Percentiles rank a stretch among this genome's conserved stretches.
phyloP scores from a whole-genome alignment of 2,329 filamentous ascomycete genomes.

The Alternaria ethzedia region DNA sequence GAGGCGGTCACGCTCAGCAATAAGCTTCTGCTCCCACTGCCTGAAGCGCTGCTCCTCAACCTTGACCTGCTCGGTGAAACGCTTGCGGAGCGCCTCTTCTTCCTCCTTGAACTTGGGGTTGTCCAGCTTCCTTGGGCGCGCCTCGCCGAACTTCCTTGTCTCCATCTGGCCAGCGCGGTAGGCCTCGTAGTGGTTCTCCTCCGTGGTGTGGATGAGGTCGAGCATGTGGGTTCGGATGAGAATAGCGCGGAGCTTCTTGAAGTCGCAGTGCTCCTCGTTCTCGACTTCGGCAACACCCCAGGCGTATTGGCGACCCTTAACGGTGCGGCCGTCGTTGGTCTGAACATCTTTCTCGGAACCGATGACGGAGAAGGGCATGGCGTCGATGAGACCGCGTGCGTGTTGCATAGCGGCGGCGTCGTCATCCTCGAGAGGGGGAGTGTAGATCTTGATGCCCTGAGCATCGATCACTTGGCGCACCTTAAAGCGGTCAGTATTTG shows the following conservation, averaged over 20 bases:
- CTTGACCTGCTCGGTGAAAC: slow-evolving; percentile 99
- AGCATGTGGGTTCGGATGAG: slow-evolving; percentile 99
- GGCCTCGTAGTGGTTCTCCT: slow-evolving; percentile 98
- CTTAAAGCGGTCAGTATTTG: slow-evolving; percentile 55
- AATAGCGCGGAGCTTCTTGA: slow-evolving; percentile 99
- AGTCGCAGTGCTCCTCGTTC: slow-evolving; percentile 99
- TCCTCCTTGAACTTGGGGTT: slow-evolving; percentile 99
- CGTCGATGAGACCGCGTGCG: slow-evolving; percentile 90
- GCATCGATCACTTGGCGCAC: slow-evolving; percentile 95
- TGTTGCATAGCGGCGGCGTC: slow-evolving; percentile 96
- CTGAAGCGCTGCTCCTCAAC: slow-evolving; percentile 99
- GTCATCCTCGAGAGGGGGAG: slow-evolving; percentile 96
- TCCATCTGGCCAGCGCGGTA: slow-evolving; percentile 99
- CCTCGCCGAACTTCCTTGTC: slow-evolving; percentile 98
- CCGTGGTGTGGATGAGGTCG: slow-evolving; percentile 98
- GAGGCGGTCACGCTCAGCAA: slow-evolving; percentile 95
- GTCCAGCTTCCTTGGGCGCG: slow-evolving; percentile 94
- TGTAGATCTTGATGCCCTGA: slow-evolving; percentile 99
- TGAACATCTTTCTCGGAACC: slow-evolving; percentile 99
- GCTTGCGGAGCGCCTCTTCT: slow-evolving; percentile 96
- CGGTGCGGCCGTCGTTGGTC: slow-evolving; percentile 91
- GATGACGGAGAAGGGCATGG: slow-evolving; percentile 98
- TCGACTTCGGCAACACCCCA: slow-evolving; percentile 99
- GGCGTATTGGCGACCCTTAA: slow-evolving; percentile 98
- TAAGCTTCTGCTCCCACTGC: slow-evolving; percentile 99